These are phyloP conservation scores for Gossypium trilobum DNA, from an alignment of 441 rosid genomes.

Conservation along the genomic window DNA sequence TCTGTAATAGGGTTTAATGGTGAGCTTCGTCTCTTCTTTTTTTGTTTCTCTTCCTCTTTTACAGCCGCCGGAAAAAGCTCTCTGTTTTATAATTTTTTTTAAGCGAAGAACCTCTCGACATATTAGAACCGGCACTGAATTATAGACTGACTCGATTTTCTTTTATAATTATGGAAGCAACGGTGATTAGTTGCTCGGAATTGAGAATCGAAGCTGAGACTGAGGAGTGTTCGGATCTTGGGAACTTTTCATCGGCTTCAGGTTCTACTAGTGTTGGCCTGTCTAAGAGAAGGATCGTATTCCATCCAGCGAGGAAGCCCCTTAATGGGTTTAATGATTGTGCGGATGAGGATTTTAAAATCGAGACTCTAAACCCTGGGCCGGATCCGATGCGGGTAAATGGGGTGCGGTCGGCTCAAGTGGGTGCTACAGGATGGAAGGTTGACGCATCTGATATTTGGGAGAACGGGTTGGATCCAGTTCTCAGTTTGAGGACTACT, in stretches of 20 bases:
- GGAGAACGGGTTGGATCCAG: conserved; percentile 58
- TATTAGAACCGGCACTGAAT: background rate
- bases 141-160: background rate
- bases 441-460: conserved; percentile 37
- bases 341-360: conserved; percentile 39
- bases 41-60: conserved; percentile 5
- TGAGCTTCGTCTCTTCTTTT: background rate
- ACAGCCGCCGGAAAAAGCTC: conserved; percentile 31
- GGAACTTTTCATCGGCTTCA: conserved; percentile 32
- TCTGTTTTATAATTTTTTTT: conserved; percentile 10
- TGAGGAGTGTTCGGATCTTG: conserved; percentile 22
- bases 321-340: conserved; percentile 32
- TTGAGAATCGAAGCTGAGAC: conserved; percentile 15
- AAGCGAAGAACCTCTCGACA: background rate
- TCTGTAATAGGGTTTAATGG: conserved; percentile 45
- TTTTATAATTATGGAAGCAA: conserved; percentile 21
- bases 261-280: conserved; percentile 29
- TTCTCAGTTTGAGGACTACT: conserved; percentile 47
- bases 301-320: conserved; percentile 54
- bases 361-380: conserved; percentile 65
- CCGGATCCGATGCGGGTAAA: conserved; percentile 20
- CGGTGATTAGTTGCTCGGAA: conserved; percentile 19
- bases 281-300: conserved; percentile 36
- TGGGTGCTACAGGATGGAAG: conserved; percentile 26
- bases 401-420: conserved; percentile 15